Evolutionary conservation across 345 rosid genomes (phyloP).

Genomic region (Viola odorata): DNA sequence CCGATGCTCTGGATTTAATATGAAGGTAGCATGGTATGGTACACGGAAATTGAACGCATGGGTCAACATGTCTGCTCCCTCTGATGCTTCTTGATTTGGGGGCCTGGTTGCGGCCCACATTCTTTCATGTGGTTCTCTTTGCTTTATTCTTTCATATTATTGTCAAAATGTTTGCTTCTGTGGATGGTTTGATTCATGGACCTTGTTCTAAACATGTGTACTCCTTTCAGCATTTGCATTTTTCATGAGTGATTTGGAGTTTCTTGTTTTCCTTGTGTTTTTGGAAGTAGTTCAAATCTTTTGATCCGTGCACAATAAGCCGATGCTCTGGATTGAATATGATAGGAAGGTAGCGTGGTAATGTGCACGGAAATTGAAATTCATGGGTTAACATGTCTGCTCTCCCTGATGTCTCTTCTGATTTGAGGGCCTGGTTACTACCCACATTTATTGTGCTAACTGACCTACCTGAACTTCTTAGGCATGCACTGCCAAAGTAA

Average conservation of each 20-base stretch:
- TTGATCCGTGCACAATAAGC: slow-evolving; percentile 28
- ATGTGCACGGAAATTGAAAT: slow-evolving; percentile 35
- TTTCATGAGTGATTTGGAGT: too few species aligned
- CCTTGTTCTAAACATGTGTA: too few species aligned
- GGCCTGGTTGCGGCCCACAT: slow-evolving; percentile 33
- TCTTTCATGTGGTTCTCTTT: too few species aligned
- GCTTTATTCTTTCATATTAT: too few species aligned
- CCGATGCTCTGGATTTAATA: slow-evolving; percentile 47
- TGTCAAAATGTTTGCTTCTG: too few species aligned
- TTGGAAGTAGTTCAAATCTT: too few species aligned
- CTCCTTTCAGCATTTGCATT: too few species aligned
- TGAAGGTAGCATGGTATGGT: slow-evolving; percentile 51
- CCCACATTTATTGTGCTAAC: too few species aligned
- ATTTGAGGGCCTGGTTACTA: slow-evolving; percentile 27
- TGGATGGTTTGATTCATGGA: too few species aligned
- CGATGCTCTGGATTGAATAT: slow-evolving; percentile 41
- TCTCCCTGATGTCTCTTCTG: slow-evolving; percentile 27
- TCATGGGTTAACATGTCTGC: slow-evolving; percentile 33
- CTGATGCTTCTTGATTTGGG: slow-evolving; percentile 29
- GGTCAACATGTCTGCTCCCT: slow-evolving; percentile 39
- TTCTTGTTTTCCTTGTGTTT: too few species aligned
- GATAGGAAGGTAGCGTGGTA: slow-evolving; percentile 42
- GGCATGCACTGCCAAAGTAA: too few species aligned
- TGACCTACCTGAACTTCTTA: too few species aligned
- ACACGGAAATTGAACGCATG: slow-evolving; percentile 30